Evolutionary conservation across 73 alveolate species (phyloP).

Genomic region (Paramecium bursaria): DNA sequence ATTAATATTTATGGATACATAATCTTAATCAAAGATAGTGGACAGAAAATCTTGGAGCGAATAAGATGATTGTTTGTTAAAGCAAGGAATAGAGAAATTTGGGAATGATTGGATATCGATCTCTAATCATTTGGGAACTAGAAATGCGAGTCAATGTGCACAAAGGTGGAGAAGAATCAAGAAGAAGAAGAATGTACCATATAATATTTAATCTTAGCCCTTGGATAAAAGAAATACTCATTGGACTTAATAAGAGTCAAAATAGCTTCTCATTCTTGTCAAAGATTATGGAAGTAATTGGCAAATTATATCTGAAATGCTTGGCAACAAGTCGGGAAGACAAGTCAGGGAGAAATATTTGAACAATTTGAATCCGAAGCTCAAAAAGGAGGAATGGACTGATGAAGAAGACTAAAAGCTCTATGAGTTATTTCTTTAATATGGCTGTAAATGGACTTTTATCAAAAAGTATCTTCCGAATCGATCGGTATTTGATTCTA

Average conservation of each 20-base stretch:
- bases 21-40: no score
- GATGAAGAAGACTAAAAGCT: conserved; percentile 15
- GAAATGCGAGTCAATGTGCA: conserved; percentile 66
- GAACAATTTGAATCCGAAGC: conserved; percentile 14
- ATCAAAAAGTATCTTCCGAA: not conserved
- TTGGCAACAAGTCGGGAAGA: conserved; percentile 55
- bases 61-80: no score
- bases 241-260: no score
- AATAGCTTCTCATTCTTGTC: no score
- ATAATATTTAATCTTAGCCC: no score
- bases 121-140: conserved; percentile 45
- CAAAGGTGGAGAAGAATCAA: conserved; percentile 63
- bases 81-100: no score
- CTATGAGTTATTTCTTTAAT: not conserved
- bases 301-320: conserved; percentile 36
- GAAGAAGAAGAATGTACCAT: no score
- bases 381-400: conserved; percentile 21
- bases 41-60: no score
- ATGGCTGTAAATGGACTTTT: conserved; percentile 3
- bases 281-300: conserved; percentile 36
- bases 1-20: no score
- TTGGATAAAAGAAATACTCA: no score
- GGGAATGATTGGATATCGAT: conserved; percentile 61
- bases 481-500: not conserved
- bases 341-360: conserved; percentile 20